Evolutionary conservation across 73 alveolate genomes (phyloP).

Genomic region (Chromera velia): DNA sequence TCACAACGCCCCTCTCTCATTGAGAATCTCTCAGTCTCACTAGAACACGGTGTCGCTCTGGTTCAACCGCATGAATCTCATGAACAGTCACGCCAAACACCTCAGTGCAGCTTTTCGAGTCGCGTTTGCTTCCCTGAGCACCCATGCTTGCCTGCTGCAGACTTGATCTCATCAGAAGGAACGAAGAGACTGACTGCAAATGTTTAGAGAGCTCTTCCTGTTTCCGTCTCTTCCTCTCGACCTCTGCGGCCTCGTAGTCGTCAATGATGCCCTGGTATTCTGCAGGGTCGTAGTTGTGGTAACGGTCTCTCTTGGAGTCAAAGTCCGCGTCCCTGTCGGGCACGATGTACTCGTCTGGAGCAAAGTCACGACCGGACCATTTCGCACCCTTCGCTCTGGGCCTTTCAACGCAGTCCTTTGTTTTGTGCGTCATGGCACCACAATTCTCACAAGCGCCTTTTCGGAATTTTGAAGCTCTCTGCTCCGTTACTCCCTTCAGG

Average conservation of each 20-base stretch:
- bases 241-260: conserved; percentile 55
- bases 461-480: background rate
- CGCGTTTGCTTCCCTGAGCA: too few species aligned
- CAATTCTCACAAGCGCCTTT: conserved; percentile 77
- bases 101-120: too few species aligned
- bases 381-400: conserved; percentile 85
- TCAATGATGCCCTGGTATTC: conserved; percentile 47
- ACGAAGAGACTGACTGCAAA: too few species aligned
- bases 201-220: conserved; percentile 33
- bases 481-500: background rate
- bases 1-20: too few species aligned
- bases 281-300: conserved; percentile 75
- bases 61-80: too few species aligned
- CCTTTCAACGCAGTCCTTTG: conserved; percentile 79
- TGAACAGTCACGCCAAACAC: too few species aligned
- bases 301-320: conserved; percentile 83
- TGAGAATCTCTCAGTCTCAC: too few species aligned
- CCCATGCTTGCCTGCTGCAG: too few species aligned
- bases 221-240: conserved; percentile 48
- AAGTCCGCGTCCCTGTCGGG: conserved; percentile 55
- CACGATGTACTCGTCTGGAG: conserved; percentile 65
- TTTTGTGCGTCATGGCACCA: conserved; percentile 81
- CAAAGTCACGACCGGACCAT: conserved; percentile 56
- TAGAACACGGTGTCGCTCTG: too few species aligned
- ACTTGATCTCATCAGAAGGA: too few species aligned